These are phyloP conservation scores for Moesziomyces sp. DNA, from an alignment of 1,284 basidiomycete genomes.

Conservation along the genomic window DNA sequence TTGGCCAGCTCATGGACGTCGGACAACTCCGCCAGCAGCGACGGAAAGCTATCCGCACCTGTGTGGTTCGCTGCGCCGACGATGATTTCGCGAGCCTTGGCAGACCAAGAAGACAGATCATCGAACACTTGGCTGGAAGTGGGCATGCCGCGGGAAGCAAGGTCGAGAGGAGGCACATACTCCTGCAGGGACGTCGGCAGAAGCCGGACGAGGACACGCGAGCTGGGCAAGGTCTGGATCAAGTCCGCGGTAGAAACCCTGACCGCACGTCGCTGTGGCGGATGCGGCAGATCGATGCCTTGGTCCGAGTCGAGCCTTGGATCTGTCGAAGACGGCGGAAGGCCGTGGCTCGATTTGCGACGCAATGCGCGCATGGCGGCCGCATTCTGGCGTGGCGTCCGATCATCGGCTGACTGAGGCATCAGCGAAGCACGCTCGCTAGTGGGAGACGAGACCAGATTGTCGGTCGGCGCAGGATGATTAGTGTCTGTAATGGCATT, in stretches of 20 bases:
- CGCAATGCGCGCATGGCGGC: constrained; percentile 27
- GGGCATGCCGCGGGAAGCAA: neutral
- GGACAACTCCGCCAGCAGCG: constrained; percentile 19
- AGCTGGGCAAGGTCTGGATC: constrained; percentile 32
- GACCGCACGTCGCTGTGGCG: constrained; percentile 1
- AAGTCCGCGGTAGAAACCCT: constrained; percentile 35
- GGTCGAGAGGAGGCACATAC: constrained; percentile 30
- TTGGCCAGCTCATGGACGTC: constrained; percentile 25
- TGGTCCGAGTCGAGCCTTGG: neutral
- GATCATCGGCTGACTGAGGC: constrained; percentile 6
- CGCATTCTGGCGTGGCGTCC: constrained; percentile 16
- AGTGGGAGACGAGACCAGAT: constrained; percentile 16
- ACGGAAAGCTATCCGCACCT: constrained; percentile 11
- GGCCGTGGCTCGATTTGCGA: constrained; percentile 30
- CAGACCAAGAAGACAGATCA: constrained; percentile 26
- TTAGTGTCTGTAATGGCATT: constrained; percentile 10
- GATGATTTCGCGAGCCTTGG: constrained; percentile 30
- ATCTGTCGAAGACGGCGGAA: constrained; percentile 6
- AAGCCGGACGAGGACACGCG: constrained; percentile 34
- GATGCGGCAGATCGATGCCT: neutral
- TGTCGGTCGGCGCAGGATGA: neutral
- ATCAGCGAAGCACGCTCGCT: constrained; percentile 15
- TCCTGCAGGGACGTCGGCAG: constrained; percentile 24
- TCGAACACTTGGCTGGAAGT: neutral
- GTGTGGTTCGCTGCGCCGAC: constrained; percentile 8